Evolutionary conservation across 2,329 filamentous ascomycete species (phyloP), one percentile per base, ranked within the genome.

Genomic region (Fusarium penzigii): DNA sequence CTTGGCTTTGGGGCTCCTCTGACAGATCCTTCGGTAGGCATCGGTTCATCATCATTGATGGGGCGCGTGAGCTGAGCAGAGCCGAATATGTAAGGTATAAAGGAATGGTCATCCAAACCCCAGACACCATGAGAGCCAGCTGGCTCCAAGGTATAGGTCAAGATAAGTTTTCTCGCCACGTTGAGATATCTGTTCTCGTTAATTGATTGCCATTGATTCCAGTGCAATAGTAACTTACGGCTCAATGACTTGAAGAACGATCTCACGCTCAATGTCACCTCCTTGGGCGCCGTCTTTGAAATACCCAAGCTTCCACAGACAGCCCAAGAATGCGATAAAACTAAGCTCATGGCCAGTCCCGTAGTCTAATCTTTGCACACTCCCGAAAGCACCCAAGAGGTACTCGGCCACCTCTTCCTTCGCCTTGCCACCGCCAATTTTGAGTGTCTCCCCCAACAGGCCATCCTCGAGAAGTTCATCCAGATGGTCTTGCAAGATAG

Each of bases 61-160:
- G 92, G 82, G 1, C 91, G 87, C 10, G 88, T 88, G 39, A 95
- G 78, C 68, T 99, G 94, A 0, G 94, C 92, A 2, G 92, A 96
- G 32, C 94, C 94, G 58, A 97, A 92, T 51, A 99, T 90, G 71
- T 97, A 99, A 0, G 94, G 89, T 25, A 94, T 72, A 70, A 99
- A 97, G 9, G 86, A 92, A 72, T 99, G 93, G 70, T 99, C 94
- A 68, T 99, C 94, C n/a, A 99, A 80, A 17, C 94, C 94, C 94
- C 94, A 99, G 17, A 99, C 94, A 3, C 94, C 94, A 68, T 97
- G 94, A 1, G 93, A 96, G 3, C 94, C 94, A 6, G 94, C 94
- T 5, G 94, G 94, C 68, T 99, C 94, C 17, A 99, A 83, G 1
- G 87, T 97, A 70, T 97, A 99, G 3, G 87, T 93, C 46, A 90